phyloP scores from a whole-genome alignment of 1,139 yeast genomes.

The Diutina mesorugosa region DNA sequence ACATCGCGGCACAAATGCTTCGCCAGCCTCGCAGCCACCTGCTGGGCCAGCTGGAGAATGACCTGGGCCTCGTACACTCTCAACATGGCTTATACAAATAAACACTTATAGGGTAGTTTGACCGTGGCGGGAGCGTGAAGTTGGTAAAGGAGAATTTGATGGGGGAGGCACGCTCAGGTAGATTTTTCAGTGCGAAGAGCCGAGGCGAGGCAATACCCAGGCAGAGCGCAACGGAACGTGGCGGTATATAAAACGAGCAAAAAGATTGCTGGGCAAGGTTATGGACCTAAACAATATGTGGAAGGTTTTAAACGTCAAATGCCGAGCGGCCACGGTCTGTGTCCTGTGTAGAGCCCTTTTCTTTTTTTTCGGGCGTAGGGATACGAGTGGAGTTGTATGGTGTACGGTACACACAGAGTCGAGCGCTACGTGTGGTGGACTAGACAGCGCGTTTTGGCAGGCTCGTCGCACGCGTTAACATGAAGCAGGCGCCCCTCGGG shows the following conservation, averaged over 20 bases:
- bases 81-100: not conserved
- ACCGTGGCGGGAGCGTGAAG: not conserved
- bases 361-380: not conserved
- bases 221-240: not conserved
- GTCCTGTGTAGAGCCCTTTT: not conserved
- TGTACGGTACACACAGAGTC: no score
- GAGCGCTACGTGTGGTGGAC: no score
- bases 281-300: no score
- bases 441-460: no score
- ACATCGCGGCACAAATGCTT: not conserved
- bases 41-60: slow-evolving; percentile 1
- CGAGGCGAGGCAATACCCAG: not conserved
- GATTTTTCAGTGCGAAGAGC: not conserved
- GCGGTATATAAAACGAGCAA: not conserved
- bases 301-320: no score
- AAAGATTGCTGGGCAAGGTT: not conserved
- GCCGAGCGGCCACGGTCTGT: no score
- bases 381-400: not conserved
- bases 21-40: not conserved
- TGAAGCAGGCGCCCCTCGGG: no score
- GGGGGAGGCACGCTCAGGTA: not conserved
- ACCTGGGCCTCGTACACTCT: not conserved
- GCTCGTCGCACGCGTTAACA: no score
- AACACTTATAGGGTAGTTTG: not conserved
- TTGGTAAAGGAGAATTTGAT: not conserved